Evolutionary conservation across 2,329 filamentous ascomycete species (phyloP), one percentile per base, ranked within the genome.

Genomic region (Ascochyta pisi): DNA sequence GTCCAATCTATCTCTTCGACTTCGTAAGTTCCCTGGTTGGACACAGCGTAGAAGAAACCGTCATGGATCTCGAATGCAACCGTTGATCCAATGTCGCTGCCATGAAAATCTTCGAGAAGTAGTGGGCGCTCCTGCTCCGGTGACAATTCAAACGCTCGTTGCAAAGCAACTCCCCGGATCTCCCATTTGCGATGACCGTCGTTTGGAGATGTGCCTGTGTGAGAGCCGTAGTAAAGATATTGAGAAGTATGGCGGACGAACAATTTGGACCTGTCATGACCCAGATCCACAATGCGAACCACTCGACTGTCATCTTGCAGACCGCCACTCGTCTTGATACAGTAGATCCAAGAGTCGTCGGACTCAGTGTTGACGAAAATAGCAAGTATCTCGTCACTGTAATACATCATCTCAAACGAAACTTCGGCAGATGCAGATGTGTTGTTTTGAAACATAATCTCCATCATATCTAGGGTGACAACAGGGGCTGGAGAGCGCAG

Each of bases 41-140:
- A 89, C 6, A 92, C 75, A 0, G 83, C 87, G 63, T 92, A 92
- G 37, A 93, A 86, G 62, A 86, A 79, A 9, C 79, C 82, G 34
- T 86, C 79, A 57, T 89, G 80, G 16, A 92, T 83, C 57, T 90
- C 88, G 66, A 93, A 92, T 57, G 85, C 89, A n/a, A 90, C 79
- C 0, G 85, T 87, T 10, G 83, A 83, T 6, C 86, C 87, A 29
- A 92, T 80, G 41, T 90, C 88, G 16, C 80, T 82, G 1, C 88
- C 89, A 39, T 84, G 82, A 53, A 90, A 79, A 23, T 85, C 80
- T 34, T 82, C 75, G 3, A 91, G 76, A 31, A 84, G 77, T 5
- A 88, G 68, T 6, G 74, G 69, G 37, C 78, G 81, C n/a, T 68
- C 68, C 7, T 54, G 42, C 12, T 29, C 6, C 10, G 23, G 3